Evolutionary conservation across 1,284 basidiomycete species (phyloP).

Genomic region (Puccinia polysora): DNA sequence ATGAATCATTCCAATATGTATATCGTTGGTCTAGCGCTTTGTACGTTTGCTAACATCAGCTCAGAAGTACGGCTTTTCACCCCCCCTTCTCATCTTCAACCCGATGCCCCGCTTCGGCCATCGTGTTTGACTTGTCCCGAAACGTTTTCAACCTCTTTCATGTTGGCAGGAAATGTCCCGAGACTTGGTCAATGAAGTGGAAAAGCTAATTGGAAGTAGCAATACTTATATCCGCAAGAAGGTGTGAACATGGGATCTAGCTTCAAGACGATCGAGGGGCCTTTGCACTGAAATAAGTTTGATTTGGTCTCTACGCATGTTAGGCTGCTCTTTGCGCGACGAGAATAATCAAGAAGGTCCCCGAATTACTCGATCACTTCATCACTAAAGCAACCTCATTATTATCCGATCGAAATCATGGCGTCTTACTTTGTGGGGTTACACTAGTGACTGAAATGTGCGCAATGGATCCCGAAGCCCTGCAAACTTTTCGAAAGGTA

Average conservation of each 20-base stretch:
- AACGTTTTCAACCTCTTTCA: neutral
- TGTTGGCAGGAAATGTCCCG: conserved; percentile 76
- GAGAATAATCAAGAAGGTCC: conserved; percentile 90
- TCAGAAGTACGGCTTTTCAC: conserved; percentile 62
- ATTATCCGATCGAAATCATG: conserved; percentile 92
- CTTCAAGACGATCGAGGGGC: too few species aligned
- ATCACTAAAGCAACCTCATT: conserved; percentile 79
- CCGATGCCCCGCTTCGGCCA: neutral
- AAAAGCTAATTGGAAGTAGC: conserved; percentile 91
- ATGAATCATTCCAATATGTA: conserved; percentile 99
- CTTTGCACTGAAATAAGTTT: neutral
- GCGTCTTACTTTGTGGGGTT: conserved; percentile 85
- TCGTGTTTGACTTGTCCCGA: neutral
- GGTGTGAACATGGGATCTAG: conserved; percentile 56
- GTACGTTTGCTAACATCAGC: conserved; percentile 98
- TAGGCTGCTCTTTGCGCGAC: conserved; percentile 95
- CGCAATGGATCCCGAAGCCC: conserved; percentile 66
- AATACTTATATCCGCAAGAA: conserved; percentile 99
- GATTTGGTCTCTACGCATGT: neutral
- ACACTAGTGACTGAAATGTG: conserved; percentile 96
- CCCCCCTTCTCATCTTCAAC: conserved; percentile 51
- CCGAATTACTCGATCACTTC: conserved; percentile 93
- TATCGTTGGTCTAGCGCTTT: conserved; percentile 91
- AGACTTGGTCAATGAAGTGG: conserved; percentile 92
- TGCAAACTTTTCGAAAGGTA: conserved; percentile 84